Evolutionary conservation across 352 stramenopile species (phyloP).

Genomic region (Pythium folliculosum): DNA sequence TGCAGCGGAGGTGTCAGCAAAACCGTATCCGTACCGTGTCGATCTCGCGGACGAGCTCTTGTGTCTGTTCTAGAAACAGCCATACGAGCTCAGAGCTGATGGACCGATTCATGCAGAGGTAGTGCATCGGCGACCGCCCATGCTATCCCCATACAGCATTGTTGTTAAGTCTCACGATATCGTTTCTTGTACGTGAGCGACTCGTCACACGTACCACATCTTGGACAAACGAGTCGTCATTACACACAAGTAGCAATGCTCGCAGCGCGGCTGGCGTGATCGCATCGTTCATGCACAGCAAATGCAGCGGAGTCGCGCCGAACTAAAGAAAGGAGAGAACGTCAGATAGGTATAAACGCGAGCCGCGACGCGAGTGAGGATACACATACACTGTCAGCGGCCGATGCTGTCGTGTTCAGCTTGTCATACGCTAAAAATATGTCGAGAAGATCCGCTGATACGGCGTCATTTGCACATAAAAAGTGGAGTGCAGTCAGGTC

Average conservation of each 20-base stretch:
- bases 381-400: slow-evolving; percentile 21
- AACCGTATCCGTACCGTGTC: slow-evolving; percentile 47
- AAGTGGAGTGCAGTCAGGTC: slow-evolving; percentile 48
- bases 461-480: slow-evolving; percentile 50
- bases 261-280: slow-evolving; percentile 41
- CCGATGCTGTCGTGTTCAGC: slow-evolving; percentile 23
- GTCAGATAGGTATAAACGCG: background rate
- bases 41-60: slow-evolving; percentile 52
- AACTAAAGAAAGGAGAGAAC: slow-evolving; percentile 32
- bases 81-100: slow-evolving; percentile 64
- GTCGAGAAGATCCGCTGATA: slow-evolving; percentile 41
- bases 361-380: background rate
- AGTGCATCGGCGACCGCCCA: slow-evolving; percentile 64
- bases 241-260: slow-evolving; percentile 44
- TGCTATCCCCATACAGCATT: slow-evolving; percentile 30
- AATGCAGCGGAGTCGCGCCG: slow-evolving; percentile 57
- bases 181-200: background rate
- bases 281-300: slow-evolving; percentile 66
- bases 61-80: slow-evolving; percentile 68
- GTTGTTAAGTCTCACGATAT: no score
- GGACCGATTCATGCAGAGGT: slow-evolving; percentile 61
- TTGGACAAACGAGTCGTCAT: slow-evolving; percentile 42
- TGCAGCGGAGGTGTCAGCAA: background rate
- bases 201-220: slow-evolving; percentile 42
- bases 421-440: slow-evolving; percentile 46